Evolutionary conservation across 257 asterid genomes (phyloP).

Genomic region (Nicotiana attenuata): DNA sequence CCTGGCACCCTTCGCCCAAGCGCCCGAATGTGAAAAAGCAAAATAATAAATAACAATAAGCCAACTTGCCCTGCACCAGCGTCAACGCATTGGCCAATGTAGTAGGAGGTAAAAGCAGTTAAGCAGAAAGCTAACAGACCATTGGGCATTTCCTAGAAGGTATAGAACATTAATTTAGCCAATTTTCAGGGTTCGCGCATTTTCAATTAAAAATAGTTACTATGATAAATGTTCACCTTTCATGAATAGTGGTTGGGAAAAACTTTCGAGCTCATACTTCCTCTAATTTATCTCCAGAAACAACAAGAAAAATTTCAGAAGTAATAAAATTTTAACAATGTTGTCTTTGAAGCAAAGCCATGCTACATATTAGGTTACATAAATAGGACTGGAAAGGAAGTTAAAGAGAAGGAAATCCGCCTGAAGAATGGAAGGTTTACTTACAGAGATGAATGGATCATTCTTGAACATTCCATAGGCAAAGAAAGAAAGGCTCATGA

Average conservation of each 20-base stretch:
- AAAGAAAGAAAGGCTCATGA: constrained; percentile 83
- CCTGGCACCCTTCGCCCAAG: neutral
- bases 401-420: neutral
- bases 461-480: constrained; percentile 67
- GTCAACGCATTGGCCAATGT: constrained; percentile 28
- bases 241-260: neutral
- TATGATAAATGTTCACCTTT: neutral
- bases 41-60: neutral
- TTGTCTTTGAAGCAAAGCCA: neutral
- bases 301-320: neutral
- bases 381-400: neutral
- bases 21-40: neutral
- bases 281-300: neutral
- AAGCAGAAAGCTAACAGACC: neutral
- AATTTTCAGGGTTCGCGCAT: neutral
- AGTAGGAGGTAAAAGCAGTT: neutral
- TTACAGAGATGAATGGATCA: constrained; percentile 66
- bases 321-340: neutral
- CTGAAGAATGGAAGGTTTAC: constrained; percentile 15
- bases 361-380: neutral
- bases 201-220: neutral
- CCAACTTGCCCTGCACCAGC: constrained; percentile 41
- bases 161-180: neutral
- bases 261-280: neutral
- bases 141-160: constrained; percentile 19